Conservation (phyloP, 495 filamentous ascomycete species). For the Sporormia fimetaria region DNA sequence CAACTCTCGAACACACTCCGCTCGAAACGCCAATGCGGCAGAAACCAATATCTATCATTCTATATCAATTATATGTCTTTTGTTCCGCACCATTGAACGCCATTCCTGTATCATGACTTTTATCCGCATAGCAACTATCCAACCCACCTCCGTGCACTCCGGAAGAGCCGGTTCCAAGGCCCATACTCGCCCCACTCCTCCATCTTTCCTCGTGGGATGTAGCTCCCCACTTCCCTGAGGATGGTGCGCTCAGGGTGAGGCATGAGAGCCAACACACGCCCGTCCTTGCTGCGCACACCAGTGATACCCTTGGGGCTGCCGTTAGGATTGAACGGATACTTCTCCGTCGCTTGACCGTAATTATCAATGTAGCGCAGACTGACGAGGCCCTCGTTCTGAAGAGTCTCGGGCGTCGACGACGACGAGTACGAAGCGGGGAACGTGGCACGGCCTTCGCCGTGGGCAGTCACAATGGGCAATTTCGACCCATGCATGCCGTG, state of each 20-base stretch:
- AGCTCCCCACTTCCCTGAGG: conserved; percentile 70
- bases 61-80: no score
- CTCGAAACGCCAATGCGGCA: no score
- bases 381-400: conserved; percentile 52
- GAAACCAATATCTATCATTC: no score
- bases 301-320: conserved; percentile 81
- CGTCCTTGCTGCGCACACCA: conserved; percentile 66
- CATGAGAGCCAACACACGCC: conserved; percentile 87
- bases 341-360: conserved; percentile 56
- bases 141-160: conserved; percentile 61
- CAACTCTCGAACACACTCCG: no score
- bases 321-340: conserved; percentile 89
- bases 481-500: conserved; percentile 78
- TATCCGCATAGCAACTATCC: conserved; percentile 38
- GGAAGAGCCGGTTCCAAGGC: conserved; percentile 56
- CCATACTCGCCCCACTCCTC: conserved; percentile 77
- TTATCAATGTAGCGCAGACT: conserved; percentile 79
- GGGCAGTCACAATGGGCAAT: conserved; percentile 79
- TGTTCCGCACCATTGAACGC: no score
- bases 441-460: conserved; percentile 80
- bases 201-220: conserved; percentile 48
- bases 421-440: conserved; percentile 44
- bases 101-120: no score
- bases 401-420: conserved; percentile 39
- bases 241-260: conserved; percentile 93